Evolutionary conservation across 1,139 yeast species (phyloP).

Genomic region (Lodderomyces beijingensis): DNA sequence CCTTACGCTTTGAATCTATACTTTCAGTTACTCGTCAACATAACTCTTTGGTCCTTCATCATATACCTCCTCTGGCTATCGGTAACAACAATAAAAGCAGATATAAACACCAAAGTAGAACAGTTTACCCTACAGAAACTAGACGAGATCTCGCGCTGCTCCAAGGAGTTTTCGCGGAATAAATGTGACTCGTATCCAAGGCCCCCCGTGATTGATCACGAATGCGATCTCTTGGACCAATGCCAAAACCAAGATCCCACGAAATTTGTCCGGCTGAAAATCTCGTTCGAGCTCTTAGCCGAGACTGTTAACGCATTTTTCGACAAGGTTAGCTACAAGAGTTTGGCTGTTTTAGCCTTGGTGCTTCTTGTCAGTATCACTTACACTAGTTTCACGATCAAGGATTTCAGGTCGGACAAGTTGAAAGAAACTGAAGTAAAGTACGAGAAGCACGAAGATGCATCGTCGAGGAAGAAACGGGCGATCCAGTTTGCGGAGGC

Average conservation of each 20-base stretch:
- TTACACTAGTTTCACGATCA: constrained; percentile 1
- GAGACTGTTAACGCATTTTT: constrained; percentile 76
- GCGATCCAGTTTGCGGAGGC: too few relatives aligned
- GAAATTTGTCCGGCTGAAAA: constrained; percentile 67
- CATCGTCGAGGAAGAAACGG: too few relatives aligned
- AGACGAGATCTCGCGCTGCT: constrained; percentile 67
- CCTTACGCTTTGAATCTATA: constrained; percentile 71
- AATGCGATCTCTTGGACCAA: constrained; percentile 70
- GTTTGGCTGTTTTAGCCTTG: constrained; percentile 32
- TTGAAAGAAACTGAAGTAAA: too few relatives aligned
- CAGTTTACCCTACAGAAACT: constrained; percentile 55
- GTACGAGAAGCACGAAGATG: too few relatives aligned
- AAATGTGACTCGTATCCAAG: constrained; percentile 51
- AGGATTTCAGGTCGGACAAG: neutral
- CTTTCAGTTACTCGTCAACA: constrained; percentile 65
- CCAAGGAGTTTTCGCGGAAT: constrained; percentile 65
- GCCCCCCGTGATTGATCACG: constrained; percentile 70
- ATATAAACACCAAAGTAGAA: constrained; percentile 67
- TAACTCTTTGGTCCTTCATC: constrained; percentile 51
- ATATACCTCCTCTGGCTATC: constrained; percentile 53
- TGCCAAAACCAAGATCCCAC: constrained; percentile 89
- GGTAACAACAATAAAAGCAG: constrained; percentile 59
- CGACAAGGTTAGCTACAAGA: constrained; percentile 71
- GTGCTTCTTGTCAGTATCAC: constrained; percentile 1
- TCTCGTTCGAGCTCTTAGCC: constrained; percentile 80